Percentiles rank a stretch among this genome's conserved stretches.
Conservation (phyloP, 1,284 basidiomycete species). For the Ceratobasidium sp. region DNA sequence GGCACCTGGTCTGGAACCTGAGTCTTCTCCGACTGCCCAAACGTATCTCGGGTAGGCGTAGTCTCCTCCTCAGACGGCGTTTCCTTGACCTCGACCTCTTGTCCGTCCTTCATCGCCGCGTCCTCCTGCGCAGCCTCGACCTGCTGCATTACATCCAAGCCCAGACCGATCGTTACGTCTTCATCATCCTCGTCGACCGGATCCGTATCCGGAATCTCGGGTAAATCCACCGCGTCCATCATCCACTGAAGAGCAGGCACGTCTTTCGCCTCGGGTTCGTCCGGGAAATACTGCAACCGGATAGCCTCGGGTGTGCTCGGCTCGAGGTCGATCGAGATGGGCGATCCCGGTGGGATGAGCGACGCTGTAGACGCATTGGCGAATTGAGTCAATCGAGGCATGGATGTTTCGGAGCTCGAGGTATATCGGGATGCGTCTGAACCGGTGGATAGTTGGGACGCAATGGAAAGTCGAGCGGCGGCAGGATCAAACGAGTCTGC, state of each 20-base stretch:
- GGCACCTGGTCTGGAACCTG: not conserved
- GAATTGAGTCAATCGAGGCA: not conserved
- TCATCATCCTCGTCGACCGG: not conserved
- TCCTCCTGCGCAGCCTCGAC: too few relatives aligned
- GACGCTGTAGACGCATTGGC: not conserved
- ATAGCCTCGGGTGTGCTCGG: slow-evolving; percentile 82
- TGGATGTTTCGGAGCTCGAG: not conserved
- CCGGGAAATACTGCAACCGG: slow-evolving; percentile 83
- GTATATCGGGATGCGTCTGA: not conserved
- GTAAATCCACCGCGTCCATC: slow-evolving; percentile 42
- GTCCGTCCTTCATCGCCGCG: not conserved
- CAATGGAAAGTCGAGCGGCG: not conserved
- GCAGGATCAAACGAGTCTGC: not conserved
- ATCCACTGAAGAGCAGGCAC: slow-evolving; percentile 85
- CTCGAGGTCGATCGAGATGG: slow-evolving; percentile 45
- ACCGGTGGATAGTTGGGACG: not conserved
- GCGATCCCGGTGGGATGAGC: slow-evolving; percentile 19
- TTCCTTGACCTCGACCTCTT: not conserved
- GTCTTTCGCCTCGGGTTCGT: slow-evolving; percentile 61
- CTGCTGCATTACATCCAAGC: too few relatives aligned
- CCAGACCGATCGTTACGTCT: too few relatives aligned
- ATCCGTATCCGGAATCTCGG: slow-evolving; percentile 35
- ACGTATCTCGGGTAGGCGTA: not conserved
- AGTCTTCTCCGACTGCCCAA: not conserved
- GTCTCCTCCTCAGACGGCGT: not conserved